Evolutionary conservation across 176 grass and related monocot species (phyloP), one percentile per base, ranked within the genome.

Genomic region (Themeda triandra): DNA sequence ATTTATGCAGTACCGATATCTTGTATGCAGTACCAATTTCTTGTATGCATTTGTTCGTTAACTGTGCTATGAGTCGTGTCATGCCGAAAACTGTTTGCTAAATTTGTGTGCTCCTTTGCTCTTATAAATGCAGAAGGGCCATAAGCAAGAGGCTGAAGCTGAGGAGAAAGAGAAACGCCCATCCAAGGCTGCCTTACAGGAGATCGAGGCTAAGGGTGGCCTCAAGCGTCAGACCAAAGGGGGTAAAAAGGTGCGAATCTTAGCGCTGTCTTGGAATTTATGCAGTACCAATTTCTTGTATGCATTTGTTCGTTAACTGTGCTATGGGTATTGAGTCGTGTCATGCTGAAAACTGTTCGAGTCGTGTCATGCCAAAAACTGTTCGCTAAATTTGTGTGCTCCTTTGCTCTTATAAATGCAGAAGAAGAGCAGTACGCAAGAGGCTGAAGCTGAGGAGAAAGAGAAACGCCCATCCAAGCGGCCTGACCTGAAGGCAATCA

Each of bases 401-500:
- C n/a, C 18, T 36, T 62, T 84, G 27, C 39, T 27, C 44, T 63
- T 74, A 37, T 85, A 56, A 87, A 56, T 79, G 60, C 37, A 90
- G 79, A 75, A 90, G 79, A 75, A 75, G 39, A 80, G 33, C 49
- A 51, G 10, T 25, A 86, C 76, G 35, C 78, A 88, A 25, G 78
- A 76, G 1, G 6, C 6, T 11, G 82, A 71, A 51, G 54, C 36
- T 21, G 41, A 89, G 74, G 71, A 48, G 40, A 90, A 94, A 85
- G 32, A 73, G 69, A 94, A 92, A 54, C 86, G 81, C 21, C 84
- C 87, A 3, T 94, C 92, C 1, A 87, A 77, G 31, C 71, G 84
- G 8, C 92, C 92, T 87, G 87, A 94, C 19, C 56, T 94, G 73
- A 94, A 94, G 77, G 84, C 90, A 25, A 92, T 94, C 5, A 85